Base-by-base conservation (phyloP, 352 stramenopile genomes). In the Globisporangium abappressorium region DNA sequence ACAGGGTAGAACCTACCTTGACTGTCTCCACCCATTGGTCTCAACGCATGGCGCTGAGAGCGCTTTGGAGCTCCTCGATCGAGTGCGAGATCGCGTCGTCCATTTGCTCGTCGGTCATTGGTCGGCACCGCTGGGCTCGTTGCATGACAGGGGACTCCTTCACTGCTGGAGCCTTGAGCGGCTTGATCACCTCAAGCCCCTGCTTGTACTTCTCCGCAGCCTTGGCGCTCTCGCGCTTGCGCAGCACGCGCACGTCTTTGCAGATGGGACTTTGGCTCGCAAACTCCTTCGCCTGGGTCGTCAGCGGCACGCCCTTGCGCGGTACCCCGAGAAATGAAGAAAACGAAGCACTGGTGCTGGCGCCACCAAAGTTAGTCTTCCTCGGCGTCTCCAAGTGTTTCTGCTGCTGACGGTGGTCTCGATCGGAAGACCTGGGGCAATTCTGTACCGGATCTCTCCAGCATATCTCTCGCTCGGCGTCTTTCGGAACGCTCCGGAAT, bases 371-470 rank as follows among this genome's bases (percentile, higher is more conserved):
- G n/a, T 26, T 68, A 7, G 49, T 56, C n/a, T 56, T 56, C 9
- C 49, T 5, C 2, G 49, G 49, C 3, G 49, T 33, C n/a, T 57
- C 51, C 51, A 20, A 22, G 24, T 9, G 43, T 12, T 38, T 58
- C 53, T 58, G 18, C 26, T 58, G 24, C 5, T 5, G 43, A 0
- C 38, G 14, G 12, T 22, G 34, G 38, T 57, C 38, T 65, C 54
- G 8, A 8, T 26, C 33, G 26, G 66, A 57, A 36, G 71, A 58
- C 3, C 20, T 30, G 0, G 68, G 57, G 18, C 66, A 51, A 24
- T 36, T 30, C 36, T 75, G 71, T 11, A 87, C 71, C 6, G 81
- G 81, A 14, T 81, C 74, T 47, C 71, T 76, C 84, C 84, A 92
- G 47, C 66, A 55, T 0, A 67, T 64, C 26, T 73, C 64, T 15